Evolutionary conservation across 768 basidiomycete species (phyloP).

Genomic region (Tricholoma saponaceum): DNA sequence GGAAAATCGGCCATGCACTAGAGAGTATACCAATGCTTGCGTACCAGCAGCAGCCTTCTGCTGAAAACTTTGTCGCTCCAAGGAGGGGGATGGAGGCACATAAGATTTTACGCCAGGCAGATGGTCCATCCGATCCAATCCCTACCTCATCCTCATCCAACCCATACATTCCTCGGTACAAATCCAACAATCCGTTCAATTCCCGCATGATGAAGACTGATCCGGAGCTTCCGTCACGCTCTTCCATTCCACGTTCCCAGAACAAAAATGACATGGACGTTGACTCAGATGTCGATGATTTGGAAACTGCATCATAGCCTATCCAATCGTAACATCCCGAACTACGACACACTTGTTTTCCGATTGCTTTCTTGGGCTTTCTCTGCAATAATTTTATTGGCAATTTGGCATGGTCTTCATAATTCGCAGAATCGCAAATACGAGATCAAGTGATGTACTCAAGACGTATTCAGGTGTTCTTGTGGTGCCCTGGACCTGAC

Average conservation of each 20-base stretch:
- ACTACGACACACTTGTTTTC: no score
- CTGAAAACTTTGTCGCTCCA: background rate
- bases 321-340: no score
- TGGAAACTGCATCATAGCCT: background rate
- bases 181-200: background rate
- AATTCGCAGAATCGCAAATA: no score
- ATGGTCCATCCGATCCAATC: background rate
- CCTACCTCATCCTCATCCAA: background rate
- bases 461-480: no score
- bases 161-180: background rate
- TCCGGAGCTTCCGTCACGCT: background rate
- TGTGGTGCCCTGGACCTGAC: no score
- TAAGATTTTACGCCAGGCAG: no score
- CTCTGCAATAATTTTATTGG: no score
- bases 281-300: background rate
- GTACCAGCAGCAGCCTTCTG: background rate
- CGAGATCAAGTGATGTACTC: no score
- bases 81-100: background rate
- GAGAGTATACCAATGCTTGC: background rate
- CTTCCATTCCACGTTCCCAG: background rate
- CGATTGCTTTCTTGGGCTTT: no score
- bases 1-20: background rate
- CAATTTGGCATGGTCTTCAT: no score
- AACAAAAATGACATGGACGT: background rate
- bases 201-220: background rate